Percentiles rank a stretch among this genome's conserved stretches.
These are phyloP conservation scores for Rhodotorula graminis DNA, from an alignment of 768 basidiomycete species.

Conservation along the genomic window DNA sequence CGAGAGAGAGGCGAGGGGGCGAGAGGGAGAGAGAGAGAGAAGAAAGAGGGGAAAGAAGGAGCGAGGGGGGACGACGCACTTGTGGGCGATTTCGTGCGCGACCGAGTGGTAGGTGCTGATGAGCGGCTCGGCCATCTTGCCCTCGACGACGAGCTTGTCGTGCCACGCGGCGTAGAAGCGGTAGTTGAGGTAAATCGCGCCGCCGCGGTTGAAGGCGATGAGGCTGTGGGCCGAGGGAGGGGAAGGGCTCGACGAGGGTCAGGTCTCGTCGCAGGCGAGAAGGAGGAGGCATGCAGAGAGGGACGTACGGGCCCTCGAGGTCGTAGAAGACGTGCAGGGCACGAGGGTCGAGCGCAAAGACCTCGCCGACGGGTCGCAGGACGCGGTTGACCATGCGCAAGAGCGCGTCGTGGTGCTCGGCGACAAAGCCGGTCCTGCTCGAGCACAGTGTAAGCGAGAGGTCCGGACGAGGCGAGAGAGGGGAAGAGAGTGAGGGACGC, in stretches of 20 bases:
- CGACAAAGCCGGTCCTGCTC: conserved; percentile 42
- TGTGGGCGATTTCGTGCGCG: conserved; percentile 68
- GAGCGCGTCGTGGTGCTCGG: conserved; percentile 50
- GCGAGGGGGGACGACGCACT: conserved; percentile 46
- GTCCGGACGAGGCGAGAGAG: background rate
- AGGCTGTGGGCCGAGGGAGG: conserved; percentile 40
- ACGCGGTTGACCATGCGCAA: conserved; percentile 63
- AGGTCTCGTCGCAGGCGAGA: no score
- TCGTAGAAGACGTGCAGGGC: conserved; percentile 87
- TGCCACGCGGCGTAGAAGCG: conserved; percentile 56
- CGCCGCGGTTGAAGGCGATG: conserved; percentile 89
- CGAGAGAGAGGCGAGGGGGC: no score
- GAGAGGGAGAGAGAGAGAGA: background rate
- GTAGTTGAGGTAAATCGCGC: conserved; percentile 80
- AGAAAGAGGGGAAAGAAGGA: no score
- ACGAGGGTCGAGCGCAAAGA: conserved; percentile 68
- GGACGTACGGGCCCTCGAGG: conserved; percentile 55
- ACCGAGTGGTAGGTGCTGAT: conserved; percentile 89
- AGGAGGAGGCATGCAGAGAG: no score
- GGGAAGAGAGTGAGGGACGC: background rate
- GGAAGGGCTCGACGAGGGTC: no score
- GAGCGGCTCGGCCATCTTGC: conserved; percentile 59
- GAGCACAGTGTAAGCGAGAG: no score
- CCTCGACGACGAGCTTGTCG: conserved; percentile 60
- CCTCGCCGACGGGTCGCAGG: conserved; percentile 59